Conservation (phyloP, 495 filamentous ascomycete species). For the Achaetomiella virescens region DNA sequence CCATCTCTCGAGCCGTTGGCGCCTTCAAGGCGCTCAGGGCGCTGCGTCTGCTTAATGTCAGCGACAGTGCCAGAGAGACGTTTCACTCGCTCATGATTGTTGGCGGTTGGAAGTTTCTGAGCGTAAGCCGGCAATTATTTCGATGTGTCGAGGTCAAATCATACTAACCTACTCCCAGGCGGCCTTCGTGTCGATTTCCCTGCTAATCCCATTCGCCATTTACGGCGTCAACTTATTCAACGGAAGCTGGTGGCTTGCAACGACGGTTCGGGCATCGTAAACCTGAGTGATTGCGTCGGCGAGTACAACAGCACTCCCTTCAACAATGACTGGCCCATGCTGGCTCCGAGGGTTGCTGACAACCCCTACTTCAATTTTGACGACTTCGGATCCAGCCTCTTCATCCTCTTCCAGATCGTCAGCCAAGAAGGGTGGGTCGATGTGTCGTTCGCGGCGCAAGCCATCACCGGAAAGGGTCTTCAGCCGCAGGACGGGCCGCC, state of each 20-base stretch:
- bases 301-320: slow-evolving; percentile 75
- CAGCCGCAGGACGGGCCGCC: slow-evolving; percentile 60
- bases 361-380: slow-evolving; percentile 93
- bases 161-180: slow-evolving; percentile 41
- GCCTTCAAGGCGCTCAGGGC: slow-evolving; percentile 98
- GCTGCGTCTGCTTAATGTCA: slow-evolving; percentile 85
- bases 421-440: slow-evolving; percentile 97
- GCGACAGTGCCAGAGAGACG: slow-evolving; percentile 89
- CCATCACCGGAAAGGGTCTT: slow-evolving; percentile 65
- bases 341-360: slow-evolving; percentile 69
- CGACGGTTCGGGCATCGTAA: slow-evolving; percentile 52
- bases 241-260: slow-evolving; percentile 77
- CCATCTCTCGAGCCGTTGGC: slow-evolving; percentile 81
- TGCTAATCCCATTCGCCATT: slow-evolving; percentile 93
- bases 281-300: slow-evolving; percentile 68
- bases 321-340: slow-evolving; percentile 64
- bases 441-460: slow-evolving; percentile 77
- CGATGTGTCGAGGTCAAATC: not conserved
- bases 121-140: slow-evolving; percentile 44
- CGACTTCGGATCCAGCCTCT: slow-evolving; percentile 83
- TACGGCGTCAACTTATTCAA: slow-evolving; percentile 91
- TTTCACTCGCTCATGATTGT: slow-evolving; percentile 95
- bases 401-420: slow-evolving; percentile 98
- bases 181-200: slow-evolving; percentile 86
- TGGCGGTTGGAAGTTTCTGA: slow-evolving; percentile 84